phyloP scores from a whole-genome alignment of 768 basidiomycete species.

The Pseudohyphozyma bogoriensis region DNA sequence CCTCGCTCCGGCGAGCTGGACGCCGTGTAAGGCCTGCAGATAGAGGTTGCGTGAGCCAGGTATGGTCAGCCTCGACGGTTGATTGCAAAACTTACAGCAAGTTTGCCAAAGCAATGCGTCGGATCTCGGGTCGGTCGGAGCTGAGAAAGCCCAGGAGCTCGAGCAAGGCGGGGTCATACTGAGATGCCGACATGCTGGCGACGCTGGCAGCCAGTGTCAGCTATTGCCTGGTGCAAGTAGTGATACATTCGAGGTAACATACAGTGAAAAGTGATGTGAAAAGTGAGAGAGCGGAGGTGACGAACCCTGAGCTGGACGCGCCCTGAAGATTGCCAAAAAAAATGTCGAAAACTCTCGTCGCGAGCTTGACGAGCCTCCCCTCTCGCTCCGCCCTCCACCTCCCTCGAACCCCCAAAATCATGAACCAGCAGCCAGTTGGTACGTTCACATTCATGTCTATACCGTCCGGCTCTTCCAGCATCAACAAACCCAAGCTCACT shows the following conservation, averaged over 20 bases:
- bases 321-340: too few species aligned
- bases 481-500: not conserved
- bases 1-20: constrained; percentile 48
- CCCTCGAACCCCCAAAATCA: not conserved
- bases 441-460: too few species aligned
- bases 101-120: constrained; percentile 74
- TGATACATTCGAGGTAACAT: too few species aligned
- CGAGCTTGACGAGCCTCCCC: too few species aligned
- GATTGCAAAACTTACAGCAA: constrained; percentile 50
- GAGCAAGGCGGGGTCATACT: too few species aligned
- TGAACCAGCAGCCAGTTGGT: not conserved
- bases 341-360: not conserved
- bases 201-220: too few species aligned
- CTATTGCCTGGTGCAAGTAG: too few species aligned
- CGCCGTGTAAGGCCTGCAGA: constrained; percentile 50
- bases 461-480: not conserved
- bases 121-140: constrained; percentile 75
- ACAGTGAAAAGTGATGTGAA: too few species aligned
- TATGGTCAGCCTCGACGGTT: constrained; percentile 60
- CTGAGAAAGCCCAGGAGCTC: constrained; percentile 76
- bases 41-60: too few species aligned
- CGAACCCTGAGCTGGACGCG: too few species aligned
- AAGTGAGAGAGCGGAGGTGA: too few species aligned
- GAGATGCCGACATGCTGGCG: too few species aligned
- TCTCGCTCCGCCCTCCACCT: not conserved